Percentiles rank a stretch among this genome's conserved stretches.
These are phyloP conservation scores for Annona cherimola DNA, from an alignment of 164 flowering plant species.

Conservation along the genomic window DNA sequence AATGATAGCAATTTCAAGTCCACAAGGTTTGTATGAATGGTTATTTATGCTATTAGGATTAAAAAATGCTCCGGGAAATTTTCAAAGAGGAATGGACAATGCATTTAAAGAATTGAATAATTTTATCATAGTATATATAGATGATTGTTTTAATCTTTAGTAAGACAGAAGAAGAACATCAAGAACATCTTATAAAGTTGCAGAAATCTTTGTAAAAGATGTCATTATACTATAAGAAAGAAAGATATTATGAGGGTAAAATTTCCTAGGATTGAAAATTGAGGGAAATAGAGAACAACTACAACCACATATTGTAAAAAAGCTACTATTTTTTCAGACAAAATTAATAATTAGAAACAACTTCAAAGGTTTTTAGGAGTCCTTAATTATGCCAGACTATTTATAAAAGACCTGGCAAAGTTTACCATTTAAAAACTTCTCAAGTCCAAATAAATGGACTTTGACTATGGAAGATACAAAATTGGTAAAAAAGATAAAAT, in stretches of 20 bases:
- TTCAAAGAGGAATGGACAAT: conserved; percentile 15
- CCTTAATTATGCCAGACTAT: background rate
- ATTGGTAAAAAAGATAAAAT: background rate
- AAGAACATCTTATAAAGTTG: background rate
- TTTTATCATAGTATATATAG: conserved; percentile 5
- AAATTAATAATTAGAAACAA: too few species aligned
- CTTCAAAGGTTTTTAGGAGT: too few species aligned
- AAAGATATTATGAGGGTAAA: too few species aligned
- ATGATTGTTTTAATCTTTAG: conserved; percentile 12
- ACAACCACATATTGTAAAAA: background rate
- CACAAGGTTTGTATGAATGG: conserved; percentile 18
- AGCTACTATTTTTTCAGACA: conserved; percentile 5
- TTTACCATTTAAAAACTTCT: background rate
- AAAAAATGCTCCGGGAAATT: conserved; percentile 11
- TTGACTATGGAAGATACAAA: background rate
- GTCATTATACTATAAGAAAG: background rate
- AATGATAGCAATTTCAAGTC: conserved; percentile 7
- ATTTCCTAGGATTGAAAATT: too few species aligned
- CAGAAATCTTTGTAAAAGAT: background rate
- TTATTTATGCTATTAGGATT: conserved; percentile 16
- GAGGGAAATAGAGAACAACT: background rate
- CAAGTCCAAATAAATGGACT: background rate
- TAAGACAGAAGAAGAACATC: conserved; percentile 3
- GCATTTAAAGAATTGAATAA: background rate
- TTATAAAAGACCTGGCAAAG: background rate